phyloP scores from a whole-genome alignment of 2,329 filamentous ascomycete genomes.

The Aspergillus calidoustus region DNA sequence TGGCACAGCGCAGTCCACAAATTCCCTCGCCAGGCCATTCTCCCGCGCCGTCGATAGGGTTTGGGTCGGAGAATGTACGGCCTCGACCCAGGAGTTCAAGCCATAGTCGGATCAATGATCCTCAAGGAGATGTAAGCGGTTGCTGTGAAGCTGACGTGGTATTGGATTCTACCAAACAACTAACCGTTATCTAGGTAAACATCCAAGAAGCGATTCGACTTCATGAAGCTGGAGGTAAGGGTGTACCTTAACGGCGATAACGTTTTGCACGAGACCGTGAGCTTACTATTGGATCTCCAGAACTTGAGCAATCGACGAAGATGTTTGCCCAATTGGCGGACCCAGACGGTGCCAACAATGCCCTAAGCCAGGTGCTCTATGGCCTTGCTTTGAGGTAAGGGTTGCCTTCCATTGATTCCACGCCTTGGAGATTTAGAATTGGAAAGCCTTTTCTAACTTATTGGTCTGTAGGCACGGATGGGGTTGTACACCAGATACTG shows the following conservation, averaged over 20 bases:
- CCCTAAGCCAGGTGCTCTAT: slow-evolving; percentile 92
- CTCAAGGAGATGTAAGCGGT: slow-evolving; percentile 42
- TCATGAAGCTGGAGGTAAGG: slow-evolving; percentile 74
- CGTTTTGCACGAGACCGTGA: background rate
- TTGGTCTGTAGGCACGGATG: slow-evolving; percentile 74
- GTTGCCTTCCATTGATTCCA: background rate
- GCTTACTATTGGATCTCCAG: slow-evolving; percentile 36
- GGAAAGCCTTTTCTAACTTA: background rate
- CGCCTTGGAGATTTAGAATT: background rate
- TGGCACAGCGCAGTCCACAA: slow-evolving; percentile 66
- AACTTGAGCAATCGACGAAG: slow-evolving; percentile 76
- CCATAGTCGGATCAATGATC: slow-evolving; percentile 35
- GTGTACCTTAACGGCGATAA: background rate
- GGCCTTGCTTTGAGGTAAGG: slow-evolving; percentile 82
- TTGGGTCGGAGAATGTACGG: slow-evolving; percentile 15
- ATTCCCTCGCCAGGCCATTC: slow-evolving; percentile 44
- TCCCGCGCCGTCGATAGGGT: slow-evolving; percentile 21
- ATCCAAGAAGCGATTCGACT: slow-evolving; percentile 96
- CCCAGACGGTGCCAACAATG: slow-evolving; percentile 83
- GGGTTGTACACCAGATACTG: slow-evolving; percentile 77
- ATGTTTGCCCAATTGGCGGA: slow-evolving; percentile 86
- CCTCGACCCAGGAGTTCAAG: slow-evolving; percentile 40
- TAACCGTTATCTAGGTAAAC: slow-evolving; percentile 50
- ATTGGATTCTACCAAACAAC: background rate
- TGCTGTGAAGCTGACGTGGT: background rate